A percentile compares a stretch with the other conserved stretches of the same genome.
Conservation (phyloP, 1,139 yeast genomes). For the Yamadazyma atmosphaerica region DNA sequence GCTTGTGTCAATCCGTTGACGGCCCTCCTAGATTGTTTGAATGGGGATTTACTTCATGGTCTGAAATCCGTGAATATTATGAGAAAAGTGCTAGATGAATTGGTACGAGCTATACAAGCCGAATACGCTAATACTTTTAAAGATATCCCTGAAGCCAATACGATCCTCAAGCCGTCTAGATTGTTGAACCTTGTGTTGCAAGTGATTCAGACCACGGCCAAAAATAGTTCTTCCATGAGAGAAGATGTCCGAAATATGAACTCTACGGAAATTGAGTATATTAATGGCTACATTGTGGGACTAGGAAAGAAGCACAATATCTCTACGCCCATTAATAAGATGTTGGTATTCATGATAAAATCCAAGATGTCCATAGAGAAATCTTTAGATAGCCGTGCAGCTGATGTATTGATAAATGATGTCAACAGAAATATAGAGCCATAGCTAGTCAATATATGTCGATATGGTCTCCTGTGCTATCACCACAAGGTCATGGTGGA, state of each 20-base stretch:
- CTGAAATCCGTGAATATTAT: constrained; percentile 32
- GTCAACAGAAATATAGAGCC: background rate
- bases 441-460: background rate
- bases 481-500: no score
- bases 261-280: constrained; percentile 73
- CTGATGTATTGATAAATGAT: no score
- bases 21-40: constrained; percentile 64
- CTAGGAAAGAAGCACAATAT: constrained; percentile 48
- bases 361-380: constrained; percentile 38
- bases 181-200: constrained; percentile 49
- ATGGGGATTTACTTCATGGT: constrained; percentile 62
- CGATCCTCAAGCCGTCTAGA: constrained; percentile 40
- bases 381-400: constrained; percentile 25
- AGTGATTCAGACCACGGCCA: constrained; percentile 46
- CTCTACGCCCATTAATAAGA: constrained; percentile 47
- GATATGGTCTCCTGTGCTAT: background rate
- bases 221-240: constrained; percentile 85
- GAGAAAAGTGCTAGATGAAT: constrained; percentile 47
- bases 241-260: constrained; percentile 66
- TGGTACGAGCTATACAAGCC: constrained; percentile 36
- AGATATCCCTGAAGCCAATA: constrained; percentile 33
- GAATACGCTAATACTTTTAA: constrained; percentile 33
- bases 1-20: constrained; percentile 77
- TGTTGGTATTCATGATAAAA: constrained; percentile 49
- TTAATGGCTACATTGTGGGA: constrained; percentile 69